These are phyloP conservation scores for Suhomyces atakaporum DNA, from an alignment of 1,139 yeast genomes.

Conservation along the genomic window DNA sequence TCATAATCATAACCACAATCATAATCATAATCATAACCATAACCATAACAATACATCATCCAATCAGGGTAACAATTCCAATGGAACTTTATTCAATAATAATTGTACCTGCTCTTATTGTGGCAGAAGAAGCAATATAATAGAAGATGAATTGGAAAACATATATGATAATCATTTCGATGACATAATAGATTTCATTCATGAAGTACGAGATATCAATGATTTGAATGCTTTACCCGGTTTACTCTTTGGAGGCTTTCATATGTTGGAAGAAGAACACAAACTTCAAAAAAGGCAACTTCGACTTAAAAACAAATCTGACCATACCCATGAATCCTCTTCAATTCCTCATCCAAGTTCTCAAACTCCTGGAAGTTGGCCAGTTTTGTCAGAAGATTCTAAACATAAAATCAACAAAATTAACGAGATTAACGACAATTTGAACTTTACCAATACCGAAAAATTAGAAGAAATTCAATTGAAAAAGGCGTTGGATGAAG, in stretches of 20 bases:
- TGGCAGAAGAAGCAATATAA: conserved; percentile 70
- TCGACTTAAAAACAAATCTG: conserved; percentile 18
- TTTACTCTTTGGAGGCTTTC: conserved; percentile 42
- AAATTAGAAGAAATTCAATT: conserved; percentile 9
- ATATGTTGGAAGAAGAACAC: conserved; percentile 42
- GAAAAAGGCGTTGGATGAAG: conserved; percentile 12
- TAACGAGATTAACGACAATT: conserved; percentile 44
- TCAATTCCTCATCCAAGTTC: background rate
- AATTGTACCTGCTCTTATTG: conserved; percentile 77
- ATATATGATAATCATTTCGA: conserved; percentile 62
- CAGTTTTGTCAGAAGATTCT: conserved; percentile 4
- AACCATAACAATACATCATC: conserved; percentile 2
- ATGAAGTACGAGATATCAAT: conserved; percentile 42
- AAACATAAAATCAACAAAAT: conserved; percentile 40
- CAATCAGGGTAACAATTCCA: conserved; percentile 5
- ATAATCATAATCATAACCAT: too few relatives aligned
- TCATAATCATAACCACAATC: too few relatives aligned
- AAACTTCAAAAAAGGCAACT: conserved; percentile 33
- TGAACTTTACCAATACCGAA: conserved; percentile 7
- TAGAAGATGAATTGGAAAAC: conserved; percentile 73
- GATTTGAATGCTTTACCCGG: conserved; percentile 45
- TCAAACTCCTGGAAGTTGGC: background rate
- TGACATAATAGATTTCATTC: conserved; percentile 43
- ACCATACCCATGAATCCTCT: background rate
- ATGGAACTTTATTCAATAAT: conserved; percentile 9